phyloP scores from a whole-genome alignment of 441 rosid genomes.

The Arabidopsis hybrid region DNA sequence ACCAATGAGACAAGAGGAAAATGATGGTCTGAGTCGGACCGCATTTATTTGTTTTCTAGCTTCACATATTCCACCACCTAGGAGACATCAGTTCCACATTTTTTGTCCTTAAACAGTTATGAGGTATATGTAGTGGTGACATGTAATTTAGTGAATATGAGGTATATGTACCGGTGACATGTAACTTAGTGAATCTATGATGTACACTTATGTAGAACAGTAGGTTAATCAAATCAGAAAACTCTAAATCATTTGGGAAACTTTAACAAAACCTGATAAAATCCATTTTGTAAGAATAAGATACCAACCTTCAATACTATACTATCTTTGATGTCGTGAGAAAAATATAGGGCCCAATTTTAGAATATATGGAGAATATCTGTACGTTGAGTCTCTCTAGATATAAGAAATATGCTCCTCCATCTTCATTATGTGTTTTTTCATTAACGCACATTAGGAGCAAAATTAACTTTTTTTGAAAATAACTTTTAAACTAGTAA shows the following conservation, averaged over 20 bases:
- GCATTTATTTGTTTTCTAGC: slow-evolving; percentile 52
- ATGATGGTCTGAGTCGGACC: slow-evolving; percentile 71
- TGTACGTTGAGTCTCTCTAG: slow-evolving; percentile 5
- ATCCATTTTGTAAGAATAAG: slow-evolving; percentile 31
- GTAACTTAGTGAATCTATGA: no score
- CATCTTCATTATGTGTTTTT: neutral
- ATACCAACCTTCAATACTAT: slow-evolving; percentile 34
- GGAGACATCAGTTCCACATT: slow-evolving; percentile 21
- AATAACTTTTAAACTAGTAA: no score
- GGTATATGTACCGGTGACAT: no score
- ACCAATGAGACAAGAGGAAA: slow-evolving; percentile 39
- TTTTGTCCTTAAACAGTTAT: neutral
- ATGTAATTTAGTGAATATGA: no score
- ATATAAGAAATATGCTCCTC: slow-evolving; percentile 13
- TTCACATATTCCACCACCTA: slow-evolving; percentile 15
- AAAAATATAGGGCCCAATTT: slow-evolving; percentile 6
- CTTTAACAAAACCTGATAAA: neutral
- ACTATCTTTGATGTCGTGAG: slow-evolving; percentile 23
- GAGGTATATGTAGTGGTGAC: no score
- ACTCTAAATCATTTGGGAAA: neutral
- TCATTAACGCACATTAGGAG: neutral
- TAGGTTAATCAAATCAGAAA: slow-evolving; percentile 7
- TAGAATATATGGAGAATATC: slow-evolving; percentile 15
- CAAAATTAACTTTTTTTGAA: neutral
- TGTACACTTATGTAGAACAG: no score